A percentile compares a stretch with the other conserved stretches of the same genome.
phyloP scores from a whole-genome alignment of 2,329 filamentous ascomycete genomes.

The Penicillium griseofulvum region DNA sequence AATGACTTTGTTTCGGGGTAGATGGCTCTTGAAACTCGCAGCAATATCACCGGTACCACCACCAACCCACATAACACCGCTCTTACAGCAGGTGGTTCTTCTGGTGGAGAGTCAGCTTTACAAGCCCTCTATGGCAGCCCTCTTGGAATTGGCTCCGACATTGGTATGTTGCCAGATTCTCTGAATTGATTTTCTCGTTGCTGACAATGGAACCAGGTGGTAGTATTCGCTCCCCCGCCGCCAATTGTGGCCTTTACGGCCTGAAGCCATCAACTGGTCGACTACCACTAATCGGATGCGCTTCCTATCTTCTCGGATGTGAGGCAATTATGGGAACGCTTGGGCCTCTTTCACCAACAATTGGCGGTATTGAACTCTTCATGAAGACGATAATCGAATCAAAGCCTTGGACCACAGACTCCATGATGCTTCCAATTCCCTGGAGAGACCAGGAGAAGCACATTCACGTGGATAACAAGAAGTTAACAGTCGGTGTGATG shows the following conservation, averaged over 20 bases:
- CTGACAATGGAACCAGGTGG: not conserved
- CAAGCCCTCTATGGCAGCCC: slow-evolving; percentile 23
- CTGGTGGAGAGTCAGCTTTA: slow-evolving; percentile 25
- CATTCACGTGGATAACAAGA: slow-evolving; percentile 27
- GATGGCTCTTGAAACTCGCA: slow-evolving; percentile 33
- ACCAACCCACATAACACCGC: slow-evolving; percentile 25
- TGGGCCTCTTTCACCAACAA: slow-evolving; percentile 55
- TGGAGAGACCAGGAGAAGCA: slow-evolving; percentile 6
- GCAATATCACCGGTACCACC: slow-evolving; percentile 30
- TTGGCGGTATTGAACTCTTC: slow-evolving; percentile 49
- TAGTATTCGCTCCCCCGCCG: not conserved
- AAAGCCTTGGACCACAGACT: not conserved
- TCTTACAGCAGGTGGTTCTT: slow-evolving; percentile 23
- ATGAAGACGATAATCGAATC: slow-evolving; percentile 35
- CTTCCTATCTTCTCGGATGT: slow-evolving; percentile 20
- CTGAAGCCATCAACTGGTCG: slow-evolving; percentile 13
- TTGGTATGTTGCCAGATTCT: slow-evolving; percentile 7
- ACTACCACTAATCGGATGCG: slow-evolving; percentile 17
- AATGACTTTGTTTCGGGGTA: not conserved
- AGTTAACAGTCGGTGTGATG: slow-evolving; percentile 58
- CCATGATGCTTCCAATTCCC: not conserved
- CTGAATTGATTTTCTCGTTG: not conserved
- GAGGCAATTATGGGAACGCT: slow-evolving; percentile 25
- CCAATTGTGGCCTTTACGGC: not conserved
- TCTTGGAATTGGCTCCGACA: slow-evolving; percentile 24